Conservation (phyloP, 345 rosid species). For the Citrus reticulata region DNA sequence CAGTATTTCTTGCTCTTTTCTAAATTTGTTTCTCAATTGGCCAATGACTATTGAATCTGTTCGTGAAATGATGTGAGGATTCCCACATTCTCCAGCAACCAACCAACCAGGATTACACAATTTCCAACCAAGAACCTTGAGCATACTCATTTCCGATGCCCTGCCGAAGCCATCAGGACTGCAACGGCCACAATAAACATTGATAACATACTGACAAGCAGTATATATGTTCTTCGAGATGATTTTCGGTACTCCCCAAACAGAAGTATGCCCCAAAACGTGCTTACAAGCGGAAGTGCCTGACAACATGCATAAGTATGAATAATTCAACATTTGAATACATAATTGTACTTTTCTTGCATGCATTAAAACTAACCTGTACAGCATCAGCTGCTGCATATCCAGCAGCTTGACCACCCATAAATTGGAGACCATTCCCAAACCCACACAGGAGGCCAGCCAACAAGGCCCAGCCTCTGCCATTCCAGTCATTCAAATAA, state of each 20-base stretch:
- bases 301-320: conserved; percentile 23
- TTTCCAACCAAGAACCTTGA: neutral
- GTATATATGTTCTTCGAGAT: conserved; percentile 55
- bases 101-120: neutral
- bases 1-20: neutral
- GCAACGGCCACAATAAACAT: conserved; percentile 80
- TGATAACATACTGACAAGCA: conserved; percentile 57
- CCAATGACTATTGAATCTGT: neutral
- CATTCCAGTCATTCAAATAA: conserved; percentile 69
- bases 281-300: conserved; percentile 93
- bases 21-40: neutral
- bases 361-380: conserved; percentile 41
- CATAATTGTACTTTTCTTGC: neutral
- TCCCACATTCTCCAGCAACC: neutral
- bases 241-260: conserved; percentile 88
- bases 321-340: neutral
- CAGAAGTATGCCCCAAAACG: conserved; percentile 78
- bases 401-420: conserved; percentile 92
- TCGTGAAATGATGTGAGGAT: neutral
- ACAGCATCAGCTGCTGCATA: conserved; percentile 90
- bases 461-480: conserved; percentile 76
- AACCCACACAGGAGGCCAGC: conserved; percentile 83
- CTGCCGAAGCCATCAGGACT: conserved; percentile 78
- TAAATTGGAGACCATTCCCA: conserved; percentile 83
- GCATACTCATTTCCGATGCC: conserved; percentile 49